Evolutionary conservation across 768 basidiomycete species (phyloP).

Genomic region (Fomitopsis serialis): DNA sequence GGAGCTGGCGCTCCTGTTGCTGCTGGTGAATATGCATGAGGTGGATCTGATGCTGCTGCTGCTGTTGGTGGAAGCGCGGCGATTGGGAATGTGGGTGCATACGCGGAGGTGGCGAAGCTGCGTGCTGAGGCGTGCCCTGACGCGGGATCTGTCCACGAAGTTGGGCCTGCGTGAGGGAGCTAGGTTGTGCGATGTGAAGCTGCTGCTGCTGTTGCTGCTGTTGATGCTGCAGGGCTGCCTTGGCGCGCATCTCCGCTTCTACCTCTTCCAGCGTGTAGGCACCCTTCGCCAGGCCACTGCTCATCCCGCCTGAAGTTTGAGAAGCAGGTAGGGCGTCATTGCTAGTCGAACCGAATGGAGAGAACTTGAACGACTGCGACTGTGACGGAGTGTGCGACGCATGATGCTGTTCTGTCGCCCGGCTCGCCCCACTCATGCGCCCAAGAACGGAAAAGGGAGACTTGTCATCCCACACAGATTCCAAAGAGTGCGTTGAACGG

Average conservation of each 20-base stretch:
- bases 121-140: conserved; percentile 24
- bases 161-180: conserved; percentile 4
- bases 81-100: conserved; percentile 73
- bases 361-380: conserved; percentile 17
- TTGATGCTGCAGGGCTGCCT: conserved; percentile 30
- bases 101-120: conserved; percentile 64
- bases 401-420: conserved; percentile 29
- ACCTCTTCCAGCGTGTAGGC: conserved; percentile 74
- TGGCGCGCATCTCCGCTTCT: conserved; percentile 77
- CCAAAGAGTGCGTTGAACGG: conserved; percentile 45
- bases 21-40: conserved; percentile 57
- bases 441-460: conserved; percentile 69
- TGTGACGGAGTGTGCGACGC: conserved; percentile 17
- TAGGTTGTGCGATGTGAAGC: conserved; percentile 10
- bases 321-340: conserved; percentile 21
- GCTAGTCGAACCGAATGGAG: conserved; percentile 9
- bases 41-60: conserved; percentile 60
- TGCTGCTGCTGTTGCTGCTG: conserved; percentile 12
- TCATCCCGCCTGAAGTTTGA: conserved; percentile 17
- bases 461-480: conserved; percentile 80
- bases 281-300: conserved; percentile 12
- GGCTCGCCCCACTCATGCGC: conserved; percentile 43
- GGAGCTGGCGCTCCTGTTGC: conserved; percentile 50
- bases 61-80: conserved; percentile 75
- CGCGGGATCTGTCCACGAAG: conserved; percentile 9